Evolutionary conservation across 2,329 filamentous ascomycete genomes (phyloP).

Genomic region (Plectosphaerella plurivora): DNA sequence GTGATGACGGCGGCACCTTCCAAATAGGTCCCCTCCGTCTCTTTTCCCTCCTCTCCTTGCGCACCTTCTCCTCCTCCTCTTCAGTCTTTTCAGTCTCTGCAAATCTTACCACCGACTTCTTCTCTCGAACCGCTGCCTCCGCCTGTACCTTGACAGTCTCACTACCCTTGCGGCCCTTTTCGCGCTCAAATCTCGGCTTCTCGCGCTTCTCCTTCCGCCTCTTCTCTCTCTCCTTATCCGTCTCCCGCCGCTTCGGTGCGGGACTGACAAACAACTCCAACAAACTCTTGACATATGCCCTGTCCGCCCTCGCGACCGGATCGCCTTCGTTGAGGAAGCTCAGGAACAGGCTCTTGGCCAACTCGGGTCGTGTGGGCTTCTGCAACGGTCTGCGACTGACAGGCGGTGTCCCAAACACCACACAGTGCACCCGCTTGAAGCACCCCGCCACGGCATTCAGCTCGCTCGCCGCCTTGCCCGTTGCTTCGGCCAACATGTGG

Average conservation of each 20-base stretch:
- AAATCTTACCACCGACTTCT: neutral
- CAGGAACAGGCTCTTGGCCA: conserved; percentile 68
- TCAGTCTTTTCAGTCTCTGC: neutral
- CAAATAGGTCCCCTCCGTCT: conserved; percentile 37
- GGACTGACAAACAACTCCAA: conserved; percentile 66
- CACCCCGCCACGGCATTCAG: conserved; percentile 63
- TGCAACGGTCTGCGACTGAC: conserved; percentile 66
- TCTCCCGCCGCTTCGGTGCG: conserved; percentile 30
- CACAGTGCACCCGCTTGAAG: conserved; percentile 78
- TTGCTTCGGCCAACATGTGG: conserved; percentile 66
- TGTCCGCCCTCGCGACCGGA: conserved; percentile 72
- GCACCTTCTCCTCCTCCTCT: neutral
- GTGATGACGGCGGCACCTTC: conserved; percentile 60
- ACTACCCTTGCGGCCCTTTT: conserved; percentile 10
- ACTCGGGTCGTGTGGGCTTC: conserved; percentile 45
- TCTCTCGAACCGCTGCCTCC: neutral
- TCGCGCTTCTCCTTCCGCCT: neutral
- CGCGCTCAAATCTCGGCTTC: neutral
- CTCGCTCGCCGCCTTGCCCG: conserved; percentile 54
- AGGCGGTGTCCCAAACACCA: conserved; percentile 82
- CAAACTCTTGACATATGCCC: conserved; percentile 67
- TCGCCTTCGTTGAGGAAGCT: conserved; percentile 85
- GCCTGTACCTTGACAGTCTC: conserved; percentile 2
- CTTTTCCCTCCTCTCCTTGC: conserved; percentile 21
- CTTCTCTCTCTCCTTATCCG: conserved; percentile 4